Conservation (phyloP, 1,284 basidiomycete genomes). For the Apiotrichum veenhuisii region DNA sequence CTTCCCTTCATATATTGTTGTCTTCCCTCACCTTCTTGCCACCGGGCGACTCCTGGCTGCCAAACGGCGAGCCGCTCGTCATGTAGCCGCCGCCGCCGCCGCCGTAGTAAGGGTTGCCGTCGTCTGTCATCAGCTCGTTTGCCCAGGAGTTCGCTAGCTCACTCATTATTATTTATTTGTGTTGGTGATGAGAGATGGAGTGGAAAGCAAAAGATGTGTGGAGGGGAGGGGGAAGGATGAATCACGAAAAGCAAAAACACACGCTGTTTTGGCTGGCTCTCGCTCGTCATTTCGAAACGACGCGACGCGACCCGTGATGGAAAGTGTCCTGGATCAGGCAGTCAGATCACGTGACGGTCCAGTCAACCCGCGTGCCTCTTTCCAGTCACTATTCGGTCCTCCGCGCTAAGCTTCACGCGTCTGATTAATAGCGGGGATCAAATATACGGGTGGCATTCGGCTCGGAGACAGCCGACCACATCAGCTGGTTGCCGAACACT, state of each 20-base stretch:
- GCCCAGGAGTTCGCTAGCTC: background rate
- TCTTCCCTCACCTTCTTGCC: conserved; percentile 28
- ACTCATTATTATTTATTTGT: conserved; percentile 12
- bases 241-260: conserved; percentile 1
- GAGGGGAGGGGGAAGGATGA: background rate
- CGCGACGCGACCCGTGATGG: too few relatives aligned
- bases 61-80: conserved; percentile 35
- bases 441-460: too few relatives aligned
- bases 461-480: too few relatives aligned
- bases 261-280: too few relatives aligned
- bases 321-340: too few relatives aligned
- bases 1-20: background rate
- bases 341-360: too few relatives aligned
- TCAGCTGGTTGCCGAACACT: too few relatives aligned
- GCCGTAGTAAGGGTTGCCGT: conserved; percentile 45
- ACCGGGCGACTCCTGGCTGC: conserved; percentile 40
- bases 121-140: conserved; percentile 23
- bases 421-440: too few relatives aligned
- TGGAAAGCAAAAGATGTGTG: background rate
- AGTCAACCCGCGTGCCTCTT: too few relatives aligned
- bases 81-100: conserved; percentile 34
- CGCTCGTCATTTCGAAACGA: conserved; percentile 1
- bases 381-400: too few relatives aligned
- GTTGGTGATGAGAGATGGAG: background rate
- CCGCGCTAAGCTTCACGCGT: too few relatives aligned